These are phyloP conservation scores for Boletus bicolor DNA, from an alignment of 768 basidiomycete genomes.

Conservation along the genomic window DNA sequence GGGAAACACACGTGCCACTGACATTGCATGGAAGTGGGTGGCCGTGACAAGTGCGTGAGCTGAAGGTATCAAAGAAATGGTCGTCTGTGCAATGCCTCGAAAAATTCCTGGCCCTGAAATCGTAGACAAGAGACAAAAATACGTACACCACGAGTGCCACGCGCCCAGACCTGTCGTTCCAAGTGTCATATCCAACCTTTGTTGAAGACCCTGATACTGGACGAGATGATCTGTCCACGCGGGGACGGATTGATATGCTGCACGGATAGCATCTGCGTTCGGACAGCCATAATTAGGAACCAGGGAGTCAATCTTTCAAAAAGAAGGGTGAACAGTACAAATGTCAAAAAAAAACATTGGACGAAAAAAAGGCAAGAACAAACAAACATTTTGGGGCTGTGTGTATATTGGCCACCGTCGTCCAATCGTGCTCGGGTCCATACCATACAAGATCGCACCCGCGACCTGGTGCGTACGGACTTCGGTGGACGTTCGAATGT, in stretches of 20 bases:
- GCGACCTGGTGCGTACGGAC: constrained; percentile 49
- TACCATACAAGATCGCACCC: constrained; percentile 43
- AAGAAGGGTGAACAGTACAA: too few species aligned
- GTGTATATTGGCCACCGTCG: constrained; percentile 39
- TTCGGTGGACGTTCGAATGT: constrained; percentile 43
- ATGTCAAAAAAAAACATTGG: neutral
- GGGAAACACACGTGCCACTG: constrained; percentile 39
- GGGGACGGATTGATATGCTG: constrained; percentile 42
- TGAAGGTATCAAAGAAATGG: constrained; percentile 53
- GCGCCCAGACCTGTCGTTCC: constrained; percentile 39
- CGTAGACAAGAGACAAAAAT: neutral
- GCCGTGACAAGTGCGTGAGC: constrained; percentile 44
- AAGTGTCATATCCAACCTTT: constrained; percentile 35
- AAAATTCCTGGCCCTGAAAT: neutral
- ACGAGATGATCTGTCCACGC: constrained; percentile 46
- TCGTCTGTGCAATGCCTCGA: constrained; percentile 21
- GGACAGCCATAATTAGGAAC: constrained; percentile 45
- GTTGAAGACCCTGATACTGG: constrained; percentile 35
- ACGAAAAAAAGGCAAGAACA: neutral
- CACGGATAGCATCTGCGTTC: constrained; percentile 37
- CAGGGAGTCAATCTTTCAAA: constrained; percentile 44
- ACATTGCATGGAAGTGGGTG: constrained; percentile 42
- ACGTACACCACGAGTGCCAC: constrained; percentile 50
- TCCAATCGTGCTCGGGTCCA: constrained; percentile 36
- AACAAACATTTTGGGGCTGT: constrained; percentile 40